Base-by-base conservation (phyloP, 192 early-diverging fungal genomes). In the Coemansia sp. region DNA sequence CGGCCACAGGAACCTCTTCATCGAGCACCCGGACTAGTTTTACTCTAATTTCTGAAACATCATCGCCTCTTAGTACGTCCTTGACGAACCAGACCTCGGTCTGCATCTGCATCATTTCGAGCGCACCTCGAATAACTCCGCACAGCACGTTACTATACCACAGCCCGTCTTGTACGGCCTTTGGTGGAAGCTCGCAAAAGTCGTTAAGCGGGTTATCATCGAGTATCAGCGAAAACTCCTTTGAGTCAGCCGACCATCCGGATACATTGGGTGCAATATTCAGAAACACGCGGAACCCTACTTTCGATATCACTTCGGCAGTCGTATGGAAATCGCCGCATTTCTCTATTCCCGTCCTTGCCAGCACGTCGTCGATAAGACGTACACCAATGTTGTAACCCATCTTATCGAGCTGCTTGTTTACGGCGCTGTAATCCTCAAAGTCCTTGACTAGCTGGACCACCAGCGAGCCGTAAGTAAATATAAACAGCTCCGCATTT, bases 31-130 rank as follows among this genome's bases (percentile, higher is more conserved):
- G 84, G 30, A 96, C 73, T 13, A 98, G 71, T 71, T 86, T 90
- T 12, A 99, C 91, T n/a, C 94, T 82, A 22, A 99, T 87, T 78
- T 98, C 95, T 0, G 96, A 93, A 17, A 64, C 59, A 1, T 98
- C 92, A 40, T 98, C 96, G 21, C 95, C 95, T 10, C 71, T 39
- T 46, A 98, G 76, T 8, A 83, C 80, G 63, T 96, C 93, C 27
- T 80, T 84, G 13, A 97, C 85, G 82, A 97, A 98, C 34, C 64
- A 70, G 9, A 83, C 81, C 62, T 97, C 91, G 4, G 93, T 87
- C 62, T 96, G 93, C 87, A 99, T 87, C 69, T 93, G 89, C 27
- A 95, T 92, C 94, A 99, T 98, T 59, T 99, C 97, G 38, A 98
- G 78, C 9, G 95, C 90, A 4, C 95, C 97, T 14, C 97, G 83